phyloP scores from a whole-genome alignment of 768 basidiomycete species.

The Mycena leptocephala region DNA sequence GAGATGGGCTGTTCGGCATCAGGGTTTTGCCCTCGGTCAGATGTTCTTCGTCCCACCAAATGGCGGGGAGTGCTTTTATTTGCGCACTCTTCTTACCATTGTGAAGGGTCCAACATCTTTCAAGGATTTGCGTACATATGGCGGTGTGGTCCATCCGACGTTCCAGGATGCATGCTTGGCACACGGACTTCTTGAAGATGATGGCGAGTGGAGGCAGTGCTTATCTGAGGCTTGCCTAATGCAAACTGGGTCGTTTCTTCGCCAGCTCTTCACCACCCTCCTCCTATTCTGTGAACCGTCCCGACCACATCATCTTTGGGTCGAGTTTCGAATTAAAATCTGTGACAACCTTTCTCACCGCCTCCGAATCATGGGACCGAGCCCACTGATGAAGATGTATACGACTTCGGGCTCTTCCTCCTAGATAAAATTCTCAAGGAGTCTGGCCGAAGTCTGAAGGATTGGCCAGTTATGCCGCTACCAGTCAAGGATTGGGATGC shows the following conservation, averaged over 20 bases:
- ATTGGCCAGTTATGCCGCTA: conserved; percentile 35
- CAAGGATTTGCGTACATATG: conserved; percentile 42
- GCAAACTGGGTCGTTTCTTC: conserved; percentile 59
- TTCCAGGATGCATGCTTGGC: conserved; percentile 61
- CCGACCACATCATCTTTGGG: conserved; percentile 55
- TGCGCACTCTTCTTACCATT: conserved; percentile 56
- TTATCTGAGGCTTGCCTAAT: conserved; percentile 59
- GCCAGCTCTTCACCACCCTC: too few relatives aligned
- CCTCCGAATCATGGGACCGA: conserved; percentile 34
- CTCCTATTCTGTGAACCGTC: conserved; percentile 53
- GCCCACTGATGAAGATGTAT: conserved; percentile 47
- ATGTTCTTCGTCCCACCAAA: conserved; percentile 50
- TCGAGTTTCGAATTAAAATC: conserved; percentile 48
- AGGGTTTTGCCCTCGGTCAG: conserved; percentile 44
- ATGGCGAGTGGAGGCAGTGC: conserved; percentile 63
- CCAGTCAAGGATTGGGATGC: conserved; percentile 35
- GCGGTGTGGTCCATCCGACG: conserved; percentile 44
- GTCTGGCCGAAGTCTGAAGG: conserved; percentile 39
- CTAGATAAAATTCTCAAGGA: conserved; percentile 49
- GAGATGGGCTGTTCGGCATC: conserved; percentile 21
- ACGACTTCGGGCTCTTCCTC: conserved; percentile 61
- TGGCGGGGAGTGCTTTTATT: conserved; percentile 56
- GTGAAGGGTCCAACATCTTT: conserved; percentile 53
- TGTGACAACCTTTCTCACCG: conserved; percentile 57
- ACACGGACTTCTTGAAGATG: conserved; percentile 61